Evolutionary conservation across 2,329 filamentous ascomycete genomes (phyloP).

Genomic region (Paracoccidioides lutzii): DNA sequence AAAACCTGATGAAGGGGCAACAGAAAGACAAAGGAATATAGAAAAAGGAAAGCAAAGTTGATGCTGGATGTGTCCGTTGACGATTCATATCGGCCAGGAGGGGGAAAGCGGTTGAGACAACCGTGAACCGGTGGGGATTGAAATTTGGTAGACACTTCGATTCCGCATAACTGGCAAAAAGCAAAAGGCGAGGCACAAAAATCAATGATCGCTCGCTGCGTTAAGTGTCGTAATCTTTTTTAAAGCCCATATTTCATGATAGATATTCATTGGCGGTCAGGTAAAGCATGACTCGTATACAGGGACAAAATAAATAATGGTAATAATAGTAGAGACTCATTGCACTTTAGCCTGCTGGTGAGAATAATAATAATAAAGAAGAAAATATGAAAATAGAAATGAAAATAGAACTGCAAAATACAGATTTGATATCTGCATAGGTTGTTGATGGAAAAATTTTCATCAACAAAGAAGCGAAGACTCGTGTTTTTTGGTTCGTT

Average conservation of each 20-base stretch:
- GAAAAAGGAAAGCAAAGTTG: not conserved
- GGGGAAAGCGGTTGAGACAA: too few species aligned
- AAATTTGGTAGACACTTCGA: too few species aligned
- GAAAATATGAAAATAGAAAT: not conserved
- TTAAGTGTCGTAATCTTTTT: slow-evolving; percentile 3
- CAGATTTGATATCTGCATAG: not conserved
- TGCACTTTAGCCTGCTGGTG: not conserved
- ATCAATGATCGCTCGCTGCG: slow-evolving; percentile 4
- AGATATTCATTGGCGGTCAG: not conserved
- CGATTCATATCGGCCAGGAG: not conserved
- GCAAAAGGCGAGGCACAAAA: not conserved
- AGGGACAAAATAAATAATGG: not conserved
- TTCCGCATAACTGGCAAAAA: not conserved
- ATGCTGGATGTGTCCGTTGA: not conserved
- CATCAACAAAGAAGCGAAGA: not conserved
- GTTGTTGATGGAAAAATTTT: not conserved
- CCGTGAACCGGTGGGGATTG: not conserved
- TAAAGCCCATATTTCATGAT: not conserved
- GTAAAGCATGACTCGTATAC: not conserved
- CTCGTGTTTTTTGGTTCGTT: not conserved
- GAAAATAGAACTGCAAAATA: not conserved
- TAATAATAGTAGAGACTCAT: not conserved
- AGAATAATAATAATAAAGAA: not conserved
- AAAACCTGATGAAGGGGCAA: not conserved
- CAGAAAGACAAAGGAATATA: not conserved